Conservation (phyloP, 352 stramenopile genomes). For the Pythium angustatum region DNA sequence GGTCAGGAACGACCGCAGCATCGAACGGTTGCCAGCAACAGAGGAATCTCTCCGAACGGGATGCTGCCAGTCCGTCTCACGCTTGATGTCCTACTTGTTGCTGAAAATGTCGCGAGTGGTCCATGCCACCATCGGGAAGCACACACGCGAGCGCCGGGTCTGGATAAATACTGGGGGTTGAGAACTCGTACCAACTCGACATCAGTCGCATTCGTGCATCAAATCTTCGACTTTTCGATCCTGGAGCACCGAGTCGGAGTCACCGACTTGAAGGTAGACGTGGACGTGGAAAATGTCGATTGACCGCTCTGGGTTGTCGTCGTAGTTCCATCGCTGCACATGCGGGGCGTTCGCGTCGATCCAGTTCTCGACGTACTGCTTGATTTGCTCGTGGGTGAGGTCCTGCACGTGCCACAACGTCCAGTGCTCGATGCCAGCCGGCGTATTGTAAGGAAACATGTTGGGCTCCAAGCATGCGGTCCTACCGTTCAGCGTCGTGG, state of each 20-base stretch:
- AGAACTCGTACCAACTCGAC: neutral
- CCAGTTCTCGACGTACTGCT: conserved; percentile 89
- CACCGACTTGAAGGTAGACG: conserved; percentile 82
- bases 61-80: neutral
- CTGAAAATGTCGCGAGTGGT: neutral
- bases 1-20: neutral
- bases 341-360: conserved; percentile 84
- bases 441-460: conserved; percentile 90
- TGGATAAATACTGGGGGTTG: conserved; percentile 20
- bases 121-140: too few species aligned
- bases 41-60: too few species aligned
- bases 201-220: conserved; percentile 68
- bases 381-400: conserved; percentile 77
- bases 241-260: conserved; percentile 55
- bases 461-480: conserved; percentile 84
- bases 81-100: neutral
- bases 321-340: conserved; percentile 83
- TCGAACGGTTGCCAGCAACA: too few species aligned
- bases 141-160: too few species aligned
- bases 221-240: conserved; percentile 66
- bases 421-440: conserved; percentile 87
- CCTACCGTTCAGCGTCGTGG: conserved; percentile 78
- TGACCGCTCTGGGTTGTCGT: conserved; percentile 86
- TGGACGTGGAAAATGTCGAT: conserved; percentile 92
- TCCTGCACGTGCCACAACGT: conserved; percentile 85